phyloP scores from a whole-genome alignment of 345 rosid genomes.

The Tarenaya hassleriana region DNA sequence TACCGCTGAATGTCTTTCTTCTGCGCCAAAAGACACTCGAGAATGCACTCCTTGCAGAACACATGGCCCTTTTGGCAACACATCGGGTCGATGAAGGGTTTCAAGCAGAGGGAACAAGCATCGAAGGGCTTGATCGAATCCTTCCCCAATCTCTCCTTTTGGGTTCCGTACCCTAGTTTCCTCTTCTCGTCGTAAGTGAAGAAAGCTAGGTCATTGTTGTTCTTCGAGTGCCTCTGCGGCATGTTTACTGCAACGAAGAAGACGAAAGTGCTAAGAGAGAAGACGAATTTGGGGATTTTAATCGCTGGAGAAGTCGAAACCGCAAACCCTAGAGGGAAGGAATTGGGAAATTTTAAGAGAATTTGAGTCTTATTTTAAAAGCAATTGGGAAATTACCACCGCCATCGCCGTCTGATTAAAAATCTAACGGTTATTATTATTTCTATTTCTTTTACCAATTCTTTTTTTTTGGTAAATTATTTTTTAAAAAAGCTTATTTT shows the following conservation, averaged over 20 bases:
- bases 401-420: too few species aligned
- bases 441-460: too few species aligned
- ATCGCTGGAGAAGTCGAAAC: not conserved
- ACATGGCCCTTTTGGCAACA: slow-evolving; percentile 92
- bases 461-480: too few species aligned
- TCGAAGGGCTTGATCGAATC: slow-evolving; percentile 96
- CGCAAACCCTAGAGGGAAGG: slow-evolving; percentile 29
- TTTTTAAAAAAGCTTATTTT: too few species aligned
- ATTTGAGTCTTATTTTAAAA: too few species aligned
- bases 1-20: slow-evolving; percentile 86
- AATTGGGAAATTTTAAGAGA: slow-evolving; percentile 2
- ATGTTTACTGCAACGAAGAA: slow-evolving; percentile 27
- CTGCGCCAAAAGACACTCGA: slow-evolving; percentile 80
- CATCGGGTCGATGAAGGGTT: slow-evolving; percentile 81
- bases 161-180: slow-evolving; percentile 92
- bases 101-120: slow-evolving; percentile 89
- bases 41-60: slow-evolving; percentile 85
- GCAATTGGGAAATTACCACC: too few species aligned
- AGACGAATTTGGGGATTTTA: not conserved
- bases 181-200: slow-evolving; percentile 97
- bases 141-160: slow-evolving; percentile 87
- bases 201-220: slow-evolving; percentile 91
- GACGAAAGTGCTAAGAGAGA: slow-evolving; percentile 1
- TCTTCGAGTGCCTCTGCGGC: slow-evolving; percentile 99
- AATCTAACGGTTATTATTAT: too few species aligned